A percentile compares a stretch with the other conserved stretches of the same genome.
These are phyloP conservation scores for Lablab purpureus DNA, from an alignment of 306 rosid genomes.

Conservation along the genomic window DNA sequence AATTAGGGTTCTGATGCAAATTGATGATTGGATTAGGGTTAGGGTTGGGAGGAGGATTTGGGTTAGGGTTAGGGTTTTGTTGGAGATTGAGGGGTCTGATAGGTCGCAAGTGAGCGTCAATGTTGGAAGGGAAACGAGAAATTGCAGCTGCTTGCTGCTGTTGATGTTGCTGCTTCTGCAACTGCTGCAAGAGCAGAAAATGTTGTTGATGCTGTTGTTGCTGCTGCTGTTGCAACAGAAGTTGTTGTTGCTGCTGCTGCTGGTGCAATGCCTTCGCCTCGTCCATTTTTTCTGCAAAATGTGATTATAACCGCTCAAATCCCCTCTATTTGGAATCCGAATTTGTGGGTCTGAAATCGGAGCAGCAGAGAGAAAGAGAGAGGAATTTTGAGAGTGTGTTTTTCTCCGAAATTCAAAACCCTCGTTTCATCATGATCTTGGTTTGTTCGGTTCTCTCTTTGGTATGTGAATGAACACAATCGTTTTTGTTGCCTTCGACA, in stretches of 20 bases:
- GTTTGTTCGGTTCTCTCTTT: background rate
- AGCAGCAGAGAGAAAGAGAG: background rate
- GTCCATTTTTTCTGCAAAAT: constrained; percentile 62
- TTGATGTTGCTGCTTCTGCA: constrained; percentile 62
- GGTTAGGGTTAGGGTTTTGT: constrained; percentile 61
- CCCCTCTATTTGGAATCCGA: background rate
- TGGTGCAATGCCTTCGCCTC: constrained; percentile 83
- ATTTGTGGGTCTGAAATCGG: background rate
- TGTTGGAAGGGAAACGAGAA: constrained; percentile 92
- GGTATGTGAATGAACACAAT: background rate
- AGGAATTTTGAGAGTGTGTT: background rate
- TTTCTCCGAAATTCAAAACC: background rate
- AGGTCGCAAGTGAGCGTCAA: constrained; percentile 92
- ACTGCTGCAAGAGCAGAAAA: constrained; percentile 67
- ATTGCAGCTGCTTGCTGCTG: constrained; percentile 74
- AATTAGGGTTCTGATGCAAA: constrained; percentile 60
- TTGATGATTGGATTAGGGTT: constrained; percentile 52
- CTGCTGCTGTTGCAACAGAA: constrained; percentile 45
- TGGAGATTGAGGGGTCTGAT: constrained; percentile 71
- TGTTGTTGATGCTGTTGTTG: constrained; percentile 58
- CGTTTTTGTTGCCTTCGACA: background rate
- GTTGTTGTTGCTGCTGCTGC: constrained; percentile 54
- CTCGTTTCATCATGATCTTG: background rate
- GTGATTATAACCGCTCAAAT: background rate
- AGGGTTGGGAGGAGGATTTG: constrained; percentile 42